Conservation (phyloP, 768 basidiomycete species). For the Rhizopogon sp. region DNA sequence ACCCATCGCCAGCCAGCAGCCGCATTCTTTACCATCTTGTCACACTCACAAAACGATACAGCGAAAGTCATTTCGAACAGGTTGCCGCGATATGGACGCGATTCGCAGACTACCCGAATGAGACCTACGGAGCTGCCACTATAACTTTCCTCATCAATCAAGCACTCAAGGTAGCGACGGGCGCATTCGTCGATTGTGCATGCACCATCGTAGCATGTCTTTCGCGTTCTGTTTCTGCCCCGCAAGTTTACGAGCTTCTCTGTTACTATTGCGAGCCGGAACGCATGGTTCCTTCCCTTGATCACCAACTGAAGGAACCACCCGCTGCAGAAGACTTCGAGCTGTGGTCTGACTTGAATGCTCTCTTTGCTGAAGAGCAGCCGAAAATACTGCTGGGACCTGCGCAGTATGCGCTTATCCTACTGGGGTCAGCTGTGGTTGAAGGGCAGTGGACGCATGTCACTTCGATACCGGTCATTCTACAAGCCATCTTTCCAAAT, state of each 20-base stretch:
- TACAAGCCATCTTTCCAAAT: constrained; percentile 79
- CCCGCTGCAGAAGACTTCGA: constrained; percentile 66
- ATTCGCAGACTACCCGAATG: constrained; percentile 66
- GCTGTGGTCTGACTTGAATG: constrained; percentile 76
- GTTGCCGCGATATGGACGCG: constrained; percentile 75
- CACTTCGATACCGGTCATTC: constrained; percentile 63
- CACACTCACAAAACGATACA: constrained; percentile 74
- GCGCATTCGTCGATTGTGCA: constrained; percentile 72
- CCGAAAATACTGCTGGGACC: constrained; percentile 69
- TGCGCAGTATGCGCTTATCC: constrained; percentile 86
- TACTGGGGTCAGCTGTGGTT: constrained; percentile 71
- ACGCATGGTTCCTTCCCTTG: constrained; percentile 76
- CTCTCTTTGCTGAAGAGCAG: constrained; percentile 62
- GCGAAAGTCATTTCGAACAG: constrained; percentile 72
- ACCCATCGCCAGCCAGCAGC: constrained; percentile 42
- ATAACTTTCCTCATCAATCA: constrained; percentile 84
- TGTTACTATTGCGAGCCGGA: constrained; percentile 80
- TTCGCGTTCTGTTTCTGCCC: constrained; percentile 69
- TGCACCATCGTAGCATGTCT: constrained; percentile 81
- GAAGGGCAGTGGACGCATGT: constrained; percentile 75
- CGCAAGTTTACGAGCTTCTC: constrained; percentile 76
- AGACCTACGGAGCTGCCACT: constrained; percentile 73
- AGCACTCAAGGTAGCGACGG: constrained; percentile 77
- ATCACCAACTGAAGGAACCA: constrained; percentile 56
- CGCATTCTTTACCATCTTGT: constrained; percentile 76